Percentiles rank a stretch among this genome's conserved stretches.
phyloP scores from a whole-genome alignment of 163 green algal genomes.

The Smithsoniella earleae region DNA sequence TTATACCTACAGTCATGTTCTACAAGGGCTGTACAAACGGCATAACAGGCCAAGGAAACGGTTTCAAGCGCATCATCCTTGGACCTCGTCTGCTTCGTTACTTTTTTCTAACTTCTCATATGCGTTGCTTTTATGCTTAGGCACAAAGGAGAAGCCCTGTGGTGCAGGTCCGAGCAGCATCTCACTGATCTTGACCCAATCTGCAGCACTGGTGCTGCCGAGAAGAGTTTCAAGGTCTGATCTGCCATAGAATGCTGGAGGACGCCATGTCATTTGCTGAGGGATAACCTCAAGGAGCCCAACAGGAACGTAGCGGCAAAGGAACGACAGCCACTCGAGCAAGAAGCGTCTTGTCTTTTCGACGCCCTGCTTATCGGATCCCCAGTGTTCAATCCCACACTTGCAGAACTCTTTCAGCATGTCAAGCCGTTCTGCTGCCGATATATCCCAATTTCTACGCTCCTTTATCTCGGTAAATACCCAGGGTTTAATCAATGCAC shows the following conservation, averaged over 20 bases:
- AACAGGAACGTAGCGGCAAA: conserved; percentile 85
- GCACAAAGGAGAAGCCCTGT: conserved; percentile 67
- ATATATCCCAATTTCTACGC: conserved; percentile 90
- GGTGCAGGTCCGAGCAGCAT: conserved; percentile 85
- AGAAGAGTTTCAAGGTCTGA: conserved; percentile 85
- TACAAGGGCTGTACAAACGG: no score
- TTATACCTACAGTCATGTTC: no score
- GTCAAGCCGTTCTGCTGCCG: conserved; percentile 75
- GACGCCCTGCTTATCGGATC: conserved; percentile 75
- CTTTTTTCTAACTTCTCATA: conserved; percentile 37
- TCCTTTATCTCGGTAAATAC: conserved; percentile 94
- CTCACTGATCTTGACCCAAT: conserved; percentile 82
- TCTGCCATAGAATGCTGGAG: conserved; percentile 59
- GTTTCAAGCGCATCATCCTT: no score
- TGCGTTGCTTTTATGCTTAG: conserved; percentile 87
- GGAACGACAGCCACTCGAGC: conserved; percentile 91
- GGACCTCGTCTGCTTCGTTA: not conserved
- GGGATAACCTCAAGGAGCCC: conserved; percentile 74
- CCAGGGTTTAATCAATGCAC: conserved; percentile 96
- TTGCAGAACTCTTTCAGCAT: conserved; percentile 64
- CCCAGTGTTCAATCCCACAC: conserved; percentile 89
- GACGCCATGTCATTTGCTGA: conserved; percentile 66
- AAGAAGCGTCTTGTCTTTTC: conserved; percentile 87
- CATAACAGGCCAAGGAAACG: no score
- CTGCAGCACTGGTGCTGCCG: conserved; percentile 48